phyloP scores from a whole-genome alignment of 2,329 filamentous ascomycete genomes.

The Nothophaeocryptopus gaeumannii region DNA sequence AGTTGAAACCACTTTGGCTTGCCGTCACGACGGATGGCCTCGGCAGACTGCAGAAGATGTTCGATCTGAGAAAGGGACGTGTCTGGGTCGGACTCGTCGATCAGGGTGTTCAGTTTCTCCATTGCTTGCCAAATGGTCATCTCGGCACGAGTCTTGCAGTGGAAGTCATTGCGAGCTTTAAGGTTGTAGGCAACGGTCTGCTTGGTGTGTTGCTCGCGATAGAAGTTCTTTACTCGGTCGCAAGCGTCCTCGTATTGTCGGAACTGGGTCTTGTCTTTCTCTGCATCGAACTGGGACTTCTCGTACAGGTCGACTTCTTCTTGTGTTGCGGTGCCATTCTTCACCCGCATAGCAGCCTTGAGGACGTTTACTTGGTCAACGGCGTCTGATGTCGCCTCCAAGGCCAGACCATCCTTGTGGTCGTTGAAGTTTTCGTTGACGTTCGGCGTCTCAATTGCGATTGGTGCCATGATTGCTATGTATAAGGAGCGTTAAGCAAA shows the following conservation, averaged over 20 bases:
- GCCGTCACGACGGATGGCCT: conserved; percentile 82
- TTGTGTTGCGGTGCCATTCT: conserved; percentile 45
- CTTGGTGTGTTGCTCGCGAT: conserved; percentile 67
- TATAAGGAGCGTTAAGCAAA: conserved; percentile 1
- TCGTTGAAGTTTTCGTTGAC: conserved; percentile 45
- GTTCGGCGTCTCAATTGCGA: conserved; percentile 44
- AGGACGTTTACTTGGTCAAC: conserved; percentile 61
- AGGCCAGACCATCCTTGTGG: conserved; percentile 55
- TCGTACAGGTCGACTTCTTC: conserved; percentile 52
- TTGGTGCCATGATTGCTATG: conserved; percentile 42
- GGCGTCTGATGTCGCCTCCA: conserved; percentile 58
- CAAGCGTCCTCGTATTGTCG: conserved; percentile 80
- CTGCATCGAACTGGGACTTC: conserved; percentile 65
- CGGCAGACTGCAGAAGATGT: conserved; percentile 82
- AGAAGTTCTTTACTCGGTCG: conserved; percentile 83
- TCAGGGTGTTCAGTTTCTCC: conserved; percentile 85
- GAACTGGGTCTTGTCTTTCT: conserved; percentile 77
- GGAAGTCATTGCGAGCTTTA: conserved; percentile 69
- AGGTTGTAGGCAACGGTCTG: conserved; percentile 84
- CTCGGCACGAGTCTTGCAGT: conserved; percentile 64
- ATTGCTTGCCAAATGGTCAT: conserved; percentile 91
- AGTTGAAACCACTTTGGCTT: conserved; percentile 81
- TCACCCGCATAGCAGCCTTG: conserved; percentile 53
- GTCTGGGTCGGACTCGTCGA: conserved; percentile 89
- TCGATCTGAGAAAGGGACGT: conserved; percentile 85